Percentiles rank a stretch among this genome's conserved stretches.
Evolutionary conservation across 768 basidiomycete species (phyloP).

Genomic region (Hydnum rufescens): DNA sequence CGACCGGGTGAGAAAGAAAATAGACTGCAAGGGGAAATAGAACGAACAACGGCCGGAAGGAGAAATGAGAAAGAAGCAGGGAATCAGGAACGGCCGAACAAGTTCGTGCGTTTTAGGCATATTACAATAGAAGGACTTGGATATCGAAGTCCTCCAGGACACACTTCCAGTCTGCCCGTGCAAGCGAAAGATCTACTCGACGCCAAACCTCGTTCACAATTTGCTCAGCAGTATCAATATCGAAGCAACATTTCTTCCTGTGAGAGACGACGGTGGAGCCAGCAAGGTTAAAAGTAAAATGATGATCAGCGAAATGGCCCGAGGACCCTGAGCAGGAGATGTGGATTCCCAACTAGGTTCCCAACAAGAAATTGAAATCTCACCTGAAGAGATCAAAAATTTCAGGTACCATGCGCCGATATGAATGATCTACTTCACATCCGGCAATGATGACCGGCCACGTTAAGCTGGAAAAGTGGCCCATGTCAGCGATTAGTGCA

Average conservation of each 20-base stretch:
- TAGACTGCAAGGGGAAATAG: no score
- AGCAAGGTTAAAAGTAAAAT: not conserved
- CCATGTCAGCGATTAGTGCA: no score
- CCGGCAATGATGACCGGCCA: conserved; percentile 20
- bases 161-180: conserved; percentile 11
- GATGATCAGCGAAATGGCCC: no score
- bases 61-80: no score
- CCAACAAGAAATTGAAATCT: conserved; percentile 5
- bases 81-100: no score
- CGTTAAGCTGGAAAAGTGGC: conserved; percentile 12
- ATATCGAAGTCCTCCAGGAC: conserved; percentile 12
- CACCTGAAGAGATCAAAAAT: conserved; percentile 18
- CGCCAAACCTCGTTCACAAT: conserved; percentile 15
- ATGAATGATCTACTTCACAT: conserved; percentile 10
- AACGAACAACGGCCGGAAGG: no score
- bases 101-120: no score
- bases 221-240: conserved; percentile 22
- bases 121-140: conserved; percentile 11
- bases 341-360: no score
- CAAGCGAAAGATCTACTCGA: conserved; percentile 10
- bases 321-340: no score
- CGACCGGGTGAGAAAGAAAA: no score
- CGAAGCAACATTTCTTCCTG: conserved; percentile 18
- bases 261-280: not conserved
- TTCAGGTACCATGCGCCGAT: conserved; percentile 6